phyloP scores from a whole-genome alignment of 108 stramenopile species.

The Cylindrotheca closterium region DNA sequence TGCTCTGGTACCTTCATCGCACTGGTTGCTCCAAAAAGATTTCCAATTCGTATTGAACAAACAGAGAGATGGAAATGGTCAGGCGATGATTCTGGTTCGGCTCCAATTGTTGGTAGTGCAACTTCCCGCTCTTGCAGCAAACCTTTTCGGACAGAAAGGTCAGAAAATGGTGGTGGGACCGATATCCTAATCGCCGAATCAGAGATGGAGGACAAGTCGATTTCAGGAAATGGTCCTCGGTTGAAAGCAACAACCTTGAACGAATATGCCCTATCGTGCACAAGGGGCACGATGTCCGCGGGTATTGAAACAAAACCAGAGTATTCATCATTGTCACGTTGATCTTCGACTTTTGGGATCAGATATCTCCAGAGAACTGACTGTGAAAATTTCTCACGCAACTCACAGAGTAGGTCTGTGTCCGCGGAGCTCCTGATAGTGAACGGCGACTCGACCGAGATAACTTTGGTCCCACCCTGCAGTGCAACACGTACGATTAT shows the following conservation, averaged over 20 bases:
- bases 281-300: slow-evolving; percentile 41
- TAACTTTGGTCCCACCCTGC: slow-evolving; percentile 49
- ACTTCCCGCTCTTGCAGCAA: slow-evolving; percentile 37
- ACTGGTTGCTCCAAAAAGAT: slow-evolving; percentile 17
- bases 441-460: slow-evolving; percentile 62
- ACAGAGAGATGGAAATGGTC: slow-evolving; percentile 29
- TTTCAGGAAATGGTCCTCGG: slow-evolving; percentile 13
- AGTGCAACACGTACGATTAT: slow-evolving; percentile 53
- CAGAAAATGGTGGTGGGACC: slow-evolving; percentile 41
- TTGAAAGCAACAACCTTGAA: slow-evolving; percentile 35
- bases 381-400: slow-evolving; percentile 34
- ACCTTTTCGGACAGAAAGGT: slow-evolving; percentile 35
- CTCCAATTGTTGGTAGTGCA: slow-evolving; percentile 11
- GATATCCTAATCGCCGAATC: slow-evolving; percentile 11
- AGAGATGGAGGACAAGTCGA: neutral
- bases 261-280: slow-evolving; percentile 34
- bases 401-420: slow-evolving; percentile 36
- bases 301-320: slow-evolving; percentile 42
- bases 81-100: neutral
- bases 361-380: slow-evolving; percentile 37
- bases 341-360: slow-evolving; percentile 15
- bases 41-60: slow-evolving; percentile 47
- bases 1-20: slow-evolving; percentile 41
- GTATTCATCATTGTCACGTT: neutral
- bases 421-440: slow-evolving; percentile 42